Evolutionary conservation across 1,284 basidiomycete genomes (phyloP), one percentile per base, ranked within the genome.

Genomic region (Sporisorium sorghi): DNA sequence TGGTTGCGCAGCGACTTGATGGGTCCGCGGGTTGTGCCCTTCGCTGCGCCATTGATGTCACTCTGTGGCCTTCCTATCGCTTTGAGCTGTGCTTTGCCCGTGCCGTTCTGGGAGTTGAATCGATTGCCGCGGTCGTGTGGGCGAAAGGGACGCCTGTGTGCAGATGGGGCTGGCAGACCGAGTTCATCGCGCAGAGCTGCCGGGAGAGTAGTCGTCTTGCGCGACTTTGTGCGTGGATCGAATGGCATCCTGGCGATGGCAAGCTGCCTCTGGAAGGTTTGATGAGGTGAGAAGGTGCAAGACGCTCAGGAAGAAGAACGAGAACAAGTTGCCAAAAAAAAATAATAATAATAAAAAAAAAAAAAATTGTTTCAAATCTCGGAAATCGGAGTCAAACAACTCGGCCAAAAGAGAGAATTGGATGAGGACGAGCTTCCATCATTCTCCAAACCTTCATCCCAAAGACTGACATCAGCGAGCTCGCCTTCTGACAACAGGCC

Each of bases 121-220:
- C 61, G 49, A 23, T 55, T 35, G n/a, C 28, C 40, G 39, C 65
- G 49, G 39, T 64, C 49, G 11, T 69, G 66, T 2, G 63, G 56
- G 5, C 58, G 58, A 19, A 67, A 67, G 35, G 54, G 30, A n/a
- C 57, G 68, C 43, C 49, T 61, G 24, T 46, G 39, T 10, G 53
- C 33, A 6, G 47, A 58, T 6, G 53, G 48, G n/a, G 64, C 53
- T n/a, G 71, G 58, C n/a, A 82, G 44, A 1, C 82, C 82, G 12
- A 83, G 73, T 67, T 83, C 82, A 28, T 79, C 77, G 11, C 78
- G 69, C 8, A 83, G 68, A 12, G 78, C 76, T 5, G 74, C 80
- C 2, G 81, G 81, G 0, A 83, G 75, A 12, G 61, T 58, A 1
- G 81, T 82, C 0, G 81, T 83, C 2, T 67, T 62, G 50, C 70